Percentiles rank a stretch among this genome's conserved stretches.
Evolutionary conservation across 2,329 filamentous ascomycete species (phyloP).

Genomic region (Xylariaceae sp.): DNA sequence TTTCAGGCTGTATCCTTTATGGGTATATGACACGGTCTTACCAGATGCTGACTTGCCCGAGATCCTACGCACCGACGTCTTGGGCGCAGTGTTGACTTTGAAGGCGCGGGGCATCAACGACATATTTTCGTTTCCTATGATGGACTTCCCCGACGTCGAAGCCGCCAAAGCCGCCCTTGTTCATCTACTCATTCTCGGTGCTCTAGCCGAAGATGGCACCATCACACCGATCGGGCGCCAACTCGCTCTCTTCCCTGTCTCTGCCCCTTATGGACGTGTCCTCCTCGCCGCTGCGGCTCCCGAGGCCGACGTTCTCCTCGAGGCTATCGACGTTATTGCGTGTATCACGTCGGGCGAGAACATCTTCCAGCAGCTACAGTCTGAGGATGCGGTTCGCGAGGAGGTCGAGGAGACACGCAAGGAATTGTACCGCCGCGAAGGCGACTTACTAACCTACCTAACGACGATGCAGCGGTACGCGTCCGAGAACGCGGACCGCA

Average conservation of each 20-base stretch:
- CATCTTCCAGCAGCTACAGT: conserved; percentile 56
- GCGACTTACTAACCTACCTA: conserved; percentile 61
- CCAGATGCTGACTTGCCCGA: conserved; percentile 77
- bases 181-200: conserved; percentile 74
- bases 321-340: conserved; percentile 78
- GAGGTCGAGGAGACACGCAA: conserved; percentile 49
- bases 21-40: conserved; percentile 60
- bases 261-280: conserved; percentile 75
- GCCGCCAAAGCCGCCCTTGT: conserved; percentile 77
- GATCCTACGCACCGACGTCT: conserved; percentile 84
- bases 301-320: conserved; percentile 68
- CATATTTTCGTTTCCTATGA: conserved; percentile 75
- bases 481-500: conserved; percentile 50
- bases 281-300: conserved; percentile 72
- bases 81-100: conserved; percentile 84
- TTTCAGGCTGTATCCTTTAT: conserved; percentile 81
- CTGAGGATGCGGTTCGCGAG: conserved; percentile 49
- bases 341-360: conserved; percentile 61
- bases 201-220: conserved; percentile 64
- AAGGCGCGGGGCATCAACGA: conserved; percentile 85
- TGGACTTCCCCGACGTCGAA: conserved; percentile 75
- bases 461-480: conserved; percentile 60
- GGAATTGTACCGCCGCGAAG: conserved; percentile 57
- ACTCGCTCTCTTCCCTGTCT: conserved; percentile 79
- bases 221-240: conserved; percentile 72